A percentile compares a stretch with the other conserved stretches of the same genome.
These are phyloP conservation scores for Gossypium armourianum DNA, from an alignment of 441 rosid genomes.

Conservation along the genomic window DNA sequence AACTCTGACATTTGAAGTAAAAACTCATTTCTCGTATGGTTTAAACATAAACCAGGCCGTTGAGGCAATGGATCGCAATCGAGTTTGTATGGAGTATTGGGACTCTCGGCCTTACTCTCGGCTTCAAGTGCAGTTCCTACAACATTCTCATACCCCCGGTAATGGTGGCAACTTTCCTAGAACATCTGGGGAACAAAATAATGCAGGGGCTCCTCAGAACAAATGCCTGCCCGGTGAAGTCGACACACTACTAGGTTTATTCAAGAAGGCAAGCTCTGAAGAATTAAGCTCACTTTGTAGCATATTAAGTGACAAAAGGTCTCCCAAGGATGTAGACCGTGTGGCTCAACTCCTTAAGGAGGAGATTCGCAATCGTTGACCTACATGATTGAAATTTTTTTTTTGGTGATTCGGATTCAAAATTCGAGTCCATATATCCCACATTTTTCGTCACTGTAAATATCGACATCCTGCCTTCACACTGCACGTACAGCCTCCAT, in stretches of 20 bases:
- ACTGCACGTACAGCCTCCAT: slow-evolving; percentile 15
- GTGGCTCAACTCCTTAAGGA: slow-evolving; percentile 41
- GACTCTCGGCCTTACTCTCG: slow-evolving; percentile 84
- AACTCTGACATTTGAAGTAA: background rate
- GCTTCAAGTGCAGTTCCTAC: slow-evolving; percentile 64
- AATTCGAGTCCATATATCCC: background rate
- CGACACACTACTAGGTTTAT: slow-evolving; percentile 37
- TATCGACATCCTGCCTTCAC: slow-evolving; percentile 13
- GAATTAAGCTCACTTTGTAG: slow-evolving; percentile 45
- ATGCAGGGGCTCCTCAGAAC: slow-evolving; percentile 18
- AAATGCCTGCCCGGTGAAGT: slow-evolving; percentile 26
- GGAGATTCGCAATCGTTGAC: slow-evolving; percentile 47
- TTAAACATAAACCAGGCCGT: slow-evolving; percentile 41
- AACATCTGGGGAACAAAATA: slow-evolving; percentile 22
- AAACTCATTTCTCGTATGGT: slow-evolving; percentile 7
- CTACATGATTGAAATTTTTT: slow-evolving; percentile 23
- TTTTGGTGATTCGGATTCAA: slow-evolving; percentile 11
- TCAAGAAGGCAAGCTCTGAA: slow-evolving; percentile 64
- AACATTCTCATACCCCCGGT: slow-evolving; percentile 25
- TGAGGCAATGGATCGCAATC: slow-evolving; percentile 71
- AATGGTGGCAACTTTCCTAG: slow-evolving; percentile 22
- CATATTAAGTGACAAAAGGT: slow-evolving; percentile 32
- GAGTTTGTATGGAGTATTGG: slow-evolving; percentile 89
- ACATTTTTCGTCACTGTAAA: slow-evolving; percentile 32
- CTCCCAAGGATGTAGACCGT: slow-evolving; percentile 29